Percentiles rank a stretch among this genome's conserved stretches.
These are phyloP conservation scores for Porpolomopsis calyptriformis DNA, from an alignment of 768 basidiomycete species.

Conservation along the genomic window DNA sequence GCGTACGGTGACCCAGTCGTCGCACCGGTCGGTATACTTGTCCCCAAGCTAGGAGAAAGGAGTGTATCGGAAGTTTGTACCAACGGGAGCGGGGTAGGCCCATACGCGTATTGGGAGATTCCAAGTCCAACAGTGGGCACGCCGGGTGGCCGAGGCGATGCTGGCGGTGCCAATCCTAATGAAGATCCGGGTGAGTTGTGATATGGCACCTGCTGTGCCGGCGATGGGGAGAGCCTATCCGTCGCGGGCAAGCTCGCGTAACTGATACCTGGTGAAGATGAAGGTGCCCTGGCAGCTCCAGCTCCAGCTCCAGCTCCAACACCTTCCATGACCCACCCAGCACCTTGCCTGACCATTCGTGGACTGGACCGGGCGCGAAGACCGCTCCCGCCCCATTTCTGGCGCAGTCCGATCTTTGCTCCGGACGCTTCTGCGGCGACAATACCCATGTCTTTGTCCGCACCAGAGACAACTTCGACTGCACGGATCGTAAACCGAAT, in stretches of 20 bases:
- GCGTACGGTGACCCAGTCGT: constrained; percentile 2
- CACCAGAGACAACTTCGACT: constrained; percentile 53
- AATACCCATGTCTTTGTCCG: constrained; percentile 38
- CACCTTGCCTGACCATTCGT: constrained; percentile 26
- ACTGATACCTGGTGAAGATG: not conserved
- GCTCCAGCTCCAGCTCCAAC: too few species aligned
- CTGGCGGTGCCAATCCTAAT: not conserved
- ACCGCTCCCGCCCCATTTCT: constrained; percentile 59
- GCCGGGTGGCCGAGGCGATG: not conserved
- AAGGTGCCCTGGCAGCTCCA: too few species aligned
- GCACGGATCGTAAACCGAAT: constrained; percentile 55
- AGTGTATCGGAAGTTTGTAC: not conserved
- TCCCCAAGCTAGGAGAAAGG: constrained; percentile 3
- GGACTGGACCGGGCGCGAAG: constrained; percentile 53
- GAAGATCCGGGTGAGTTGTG: not conserved
- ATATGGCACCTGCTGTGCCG: not conserved
- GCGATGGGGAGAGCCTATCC: constrained; percentile 2
- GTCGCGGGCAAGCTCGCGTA: not conserved
- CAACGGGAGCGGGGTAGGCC: not conserved
- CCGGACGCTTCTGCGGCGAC: constrained; percentile 58
- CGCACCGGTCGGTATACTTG: not conserved
- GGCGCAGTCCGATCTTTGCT: constrained; percentile 42
- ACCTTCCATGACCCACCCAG: not conserved
- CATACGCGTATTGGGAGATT: constrained; percentile 1
- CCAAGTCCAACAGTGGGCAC: not conserved